Evolutionary conservation across 2,329 filamentous ascomycete genomes (phyloP).

Genomic region (Penicillium sp.): DNA sequence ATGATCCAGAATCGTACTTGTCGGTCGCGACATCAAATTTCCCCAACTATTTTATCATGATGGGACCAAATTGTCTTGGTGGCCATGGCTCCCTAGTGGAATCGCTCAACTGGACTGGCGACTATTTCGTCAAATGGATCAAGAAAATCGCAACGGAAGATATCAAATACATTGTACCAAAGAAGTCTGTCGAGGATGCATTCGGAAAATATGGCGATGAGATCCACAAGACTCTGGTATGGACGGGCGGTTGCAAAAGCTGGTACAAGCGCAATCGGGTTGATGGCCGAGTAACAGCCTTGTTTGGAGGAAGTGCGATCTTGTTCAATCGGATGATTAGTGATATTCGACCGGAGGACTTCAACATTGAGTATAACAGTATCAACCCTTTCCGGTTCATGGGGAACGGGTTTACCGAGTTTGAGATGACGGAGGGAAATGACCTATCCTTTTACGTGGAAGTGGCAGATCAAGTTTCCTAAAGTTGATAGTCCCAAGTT

Average conservation of each 20-base stretch:
- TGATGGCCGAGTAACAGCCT: slow-evolving; percentile 51
- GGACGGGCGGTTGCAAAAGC: slow-evolving; percentile 48
- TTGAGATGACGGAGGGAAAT: slow-evolving; percentile 7
- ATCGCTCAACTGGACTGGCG: slow-evolving; percentile 28
- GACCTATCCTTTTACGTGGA: slow-evolving; percentile 9
- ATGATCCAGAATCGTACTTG: slow-evolving; percentile 32
- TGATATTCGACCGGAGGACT: slow-evolving; percentile 6
- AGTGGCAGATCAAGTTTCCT: slow-evolving; percentile 2
- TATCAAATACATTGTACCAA: slow-evolving; percentile 43
- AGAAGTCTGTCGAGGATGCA: slow-evolving; percentile 42
- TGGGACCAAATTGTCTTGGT: slow-evolving; percentile 34
- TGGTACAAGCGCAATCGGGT: slow-evolving; percentile 57
- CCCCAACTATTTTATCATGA: slow-evolving; percentile 40
- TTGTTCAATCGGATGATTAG: slow-evolving; percentile 31
- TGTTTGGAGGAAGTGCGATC: slow-evolving; percentile 50
- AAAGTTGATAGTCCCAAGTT: background rate
- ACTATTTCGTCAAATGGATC: slow-evolving; percentile 38
- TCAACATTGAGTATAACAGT: slow-evolving; percentile 10
- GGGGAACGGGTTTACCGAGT: slow-evolving; percentile 9
- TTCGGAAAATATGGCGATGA: slow-evolving; percentile 53
- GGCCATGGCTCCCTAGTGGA: slow-evolving; percentile 34
- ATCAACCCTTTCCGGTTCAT: slow-evolving; percentile 8
- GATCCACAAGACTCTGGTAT: slow-evolving; percentile 49
- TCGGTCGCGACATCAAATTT: slow-evolving; percentile 27
- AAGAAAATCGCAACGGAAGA: slow-evolving; percentile 37